Percentiles rank a stretch among this genome's conserved stretches.
phyloP scores from a whole-genome alignment of 2,329 filamentous ascomycete species.

The Ophiostoma novo-ulmi region DNA sequence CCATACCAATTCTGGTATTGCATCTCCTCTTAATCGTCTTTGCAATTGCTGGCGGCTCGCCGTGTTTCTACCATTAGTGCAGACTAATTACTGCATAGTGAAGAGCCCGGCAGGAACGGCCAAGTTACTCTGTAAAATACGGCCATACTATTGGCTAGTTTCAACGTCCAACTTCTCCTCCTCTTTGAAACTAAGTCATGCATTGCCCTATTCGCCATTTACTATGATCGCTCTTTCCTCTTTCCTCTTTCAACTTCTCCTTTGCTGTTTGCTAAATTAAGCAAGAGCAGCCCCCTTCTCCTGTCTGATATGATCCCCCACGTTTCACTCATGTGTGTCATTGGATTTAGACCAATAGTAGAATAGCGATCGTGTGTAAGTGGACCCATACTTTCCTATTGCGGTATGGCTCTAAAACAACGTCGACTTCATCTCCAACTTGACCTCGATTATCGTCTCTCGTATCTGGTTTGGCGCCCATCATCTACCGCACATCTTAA shows the following conservation, averaged over 20 bases:
- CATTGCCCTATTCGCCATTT: background rate
- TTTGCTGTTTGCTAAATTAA: background rate
- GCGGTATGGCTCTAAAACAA: constrained; percentile 1
- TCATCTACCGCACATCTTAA: background rate
- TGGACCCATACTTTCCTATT: background rate
- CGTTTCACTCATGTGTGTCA: constrained; percentile 19
- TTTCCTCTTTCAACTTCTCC: background rate
- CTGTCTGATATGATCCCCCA: constrained; percentile 12
- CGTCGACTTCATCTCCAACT: background rate
- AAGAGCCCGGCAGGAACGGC: no score
- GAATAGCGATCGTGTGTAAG: background rate
- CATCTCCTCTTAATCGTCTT: background rate
- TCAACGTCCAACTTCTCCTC: background rate
- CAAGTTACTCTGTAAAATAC: background rate
- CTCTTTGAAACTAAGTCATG: background rate
- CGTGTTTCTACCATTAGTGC: background rate
- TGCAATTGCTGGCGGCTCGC: background rate
- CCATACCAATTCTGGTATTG: background rate
- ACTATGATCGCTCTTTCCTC: background rate
- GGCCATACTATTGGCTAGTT: background rate
- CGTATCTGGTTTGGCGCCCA: background rate
- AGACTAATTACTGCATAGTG: background rate
- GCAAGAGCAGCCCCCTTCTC: constrained; percentile 14
- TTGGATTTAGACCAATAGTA: background rate
- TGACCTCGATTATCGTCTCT: background rate